These are phyloP conservation scores for Cladophialophora psammophila DNA, from an alignment of 2,329 filamentous ascomycete species.

Conservation along the genomic window DNA sequence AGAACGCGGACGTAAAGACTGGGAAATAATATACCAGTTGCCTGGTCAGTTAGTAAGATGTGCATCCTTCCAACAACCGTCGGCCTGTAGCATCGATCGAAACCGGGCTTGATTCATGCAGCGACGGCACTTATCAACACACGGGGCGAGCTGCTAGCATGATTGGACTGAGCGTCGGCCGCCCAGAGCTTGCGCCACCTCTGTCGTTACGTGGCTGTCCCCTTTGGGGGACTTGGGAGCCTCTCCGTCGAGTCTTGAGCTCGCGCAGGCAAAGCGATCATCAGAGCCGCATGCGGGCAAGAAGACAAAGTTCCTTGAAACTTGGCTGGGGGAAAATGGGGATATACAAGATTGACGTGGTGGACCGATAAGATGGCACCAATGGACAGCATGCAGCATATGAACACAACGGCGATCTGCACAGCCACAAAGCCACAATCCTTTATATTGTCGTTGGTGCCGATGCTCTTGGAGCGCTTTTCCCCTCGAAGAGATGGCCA, in stretches of 20 bases:
- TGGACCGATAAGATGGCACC: neutral
- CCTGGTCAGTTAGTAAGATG: too few species aligned
- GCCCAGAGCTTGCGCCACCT: conserved; percentile 21
- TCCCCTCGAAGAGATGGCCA: neutral
- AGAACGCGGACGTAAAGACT: too few species aligned
- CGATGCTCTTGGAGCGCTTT: neutral
- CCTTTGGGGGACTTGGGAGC: neutral
- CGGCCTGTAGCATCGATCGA: too few species aligned
- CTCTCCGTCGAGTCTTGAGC: neutral
- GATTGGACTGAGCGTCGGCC: conserved; percentile 3
- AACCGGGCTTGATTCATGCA: too few species aligned
- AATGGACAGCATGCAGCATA: too few species aligned
- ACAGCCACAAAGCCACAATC: conserved; percentile 12
- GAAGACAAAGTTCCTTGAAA: neutral
- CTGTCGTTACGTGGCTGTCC: conserved; percentile 10
- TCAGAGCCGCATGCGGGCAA: neutral
- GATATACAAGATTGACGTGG: conserved; percentile 16
- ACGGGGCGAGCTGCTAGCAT: neutral
- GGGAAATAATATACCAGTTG: too few species aligned
- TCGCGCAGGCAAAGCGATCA: neutral
- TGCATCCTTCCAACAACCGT: too few species aligned
- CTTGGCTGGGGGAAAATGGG: neutral
- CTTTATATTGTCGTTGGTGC: neutral
- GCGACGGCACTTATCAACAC: neutral
- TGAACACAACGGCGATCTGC: neutral